phyloP scores from a whole-genome alignment of 2,329 filamentous ascomycete genomes.

The Penicillium sp. region DNA sequence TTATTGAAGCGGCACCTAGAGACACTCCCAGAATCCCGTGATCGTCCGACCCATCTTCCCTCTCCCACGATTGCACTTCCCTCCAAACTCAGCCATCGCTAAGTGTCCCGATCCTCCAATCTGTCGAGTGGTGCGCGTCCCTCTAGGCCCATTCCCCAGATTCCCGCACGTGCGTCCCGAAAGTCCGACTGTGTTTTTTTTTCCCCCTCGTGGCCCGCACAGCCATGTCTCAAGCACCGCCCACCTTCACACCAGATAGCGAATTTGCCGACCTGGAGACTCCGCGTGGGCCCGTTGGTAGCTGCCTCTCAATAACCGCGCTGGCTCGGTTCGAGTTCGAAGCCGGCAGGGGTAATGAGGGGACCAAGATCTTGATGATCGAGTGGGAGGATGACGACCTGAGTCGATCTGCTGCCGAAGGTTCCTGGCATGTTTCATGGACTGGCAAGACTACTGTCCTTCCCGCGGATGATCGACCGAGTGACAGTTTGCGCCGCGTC shows the following conservation, averaged over 20 bases:
- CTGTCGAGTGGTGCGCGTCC: slow-evolving; percentile 2
- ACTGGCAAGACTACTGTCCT: slow-evolving; percentile 71
- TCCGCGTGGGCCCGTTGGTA: slow-evolving; percentile 20
- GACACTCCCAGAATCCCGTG: slow-evolving; percentile 15
- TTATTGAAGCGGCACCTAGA: not conserved
- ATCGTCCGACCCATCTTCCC: slow-evolving; percentile 11
- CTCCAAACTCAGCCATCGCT: not conserved
- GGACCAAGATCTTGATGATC: slow-evolving; percentile 88
- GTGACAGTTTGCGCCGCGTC: slow-evolving; percentile 56
- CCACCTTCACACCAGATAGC: slow-evolving; percentile 30
- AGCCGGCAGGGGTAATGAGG: slow-evolving; percentile 68
- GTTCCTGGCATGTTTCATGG: slow-evolving; percentile 76
- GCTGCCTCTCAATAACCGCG: slow-evolving; percentile 50
- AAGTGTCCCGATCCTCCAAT: not conserved
- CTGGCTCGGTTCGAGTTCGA: slow-evolving; percentile 85
- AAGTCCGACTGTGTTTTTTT: too few species aligned
- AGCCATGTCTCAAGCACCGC: slow-evolving; percentile 15
- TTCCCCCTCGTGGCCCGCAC: not conserved
- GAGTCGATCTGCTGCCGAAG: slow-evolving; percentile 38
- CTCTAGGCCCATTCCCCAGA: not conserved
- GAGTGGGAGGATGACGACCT: slow-evolving; percentile 71
- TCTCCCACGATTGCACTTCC: slow-evolving; percentile 2
- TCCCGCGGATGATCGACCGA: slow-evolving; percentile 57
- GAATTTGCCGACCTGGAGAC: slow-evolving; percentile 33
- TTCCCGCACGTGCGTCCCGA: not conserved